Base-by-base conservation (phyloP, 2,329 filamentous ascomycete genomes). In the Drechslerella coelobrocha region DNA sequence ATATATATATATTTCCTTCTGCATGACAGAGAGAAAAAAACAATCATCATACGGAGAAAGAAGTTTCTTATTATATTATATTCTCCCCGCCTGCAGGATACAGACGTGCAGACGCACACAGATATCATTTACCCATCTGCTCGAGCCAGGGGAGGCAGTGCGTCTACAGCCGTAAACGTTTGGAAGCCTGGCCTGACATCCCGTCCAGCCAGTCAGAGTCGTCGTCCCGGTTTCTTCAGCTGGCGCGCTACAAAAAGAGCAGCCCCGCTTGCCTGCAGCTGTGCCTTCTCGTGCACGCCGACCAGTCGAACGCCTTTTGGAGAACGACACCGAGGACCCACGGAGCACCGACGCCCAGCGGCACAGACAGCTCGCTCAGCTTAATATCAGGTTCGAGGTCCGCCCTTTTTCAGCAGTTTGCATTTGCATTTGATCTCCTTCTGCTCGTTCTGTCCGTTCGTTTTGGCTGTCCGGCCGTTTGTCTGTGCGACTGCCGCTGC, bases 61-160 rank as follows among this genome's bases (percentile, higher is more conserved):
- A 12, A 31, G 29, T 31, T 31, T 31, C 29, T 31, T 31, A 31
- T 31, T n/a, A 34, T 6, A 7, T 39, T 39, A 10, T 5, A 39
- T 39, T 39, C 17, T 39, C 2, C 34, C 12, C 34, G 34, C 5
- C 34, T 39, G 34, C 34, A 39, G 34, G 12, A 39, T 5, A n/a
- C n/a, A n/a, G n/a, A n/a, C n/a, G n/a, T n/a, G n/a, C n/a, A n/a
- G n/a, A n/a, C n/a, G n/a, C n/a, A n/a, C n/a, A n/a, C n/a, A n/a
- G n/a, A n/a, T 56, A 57, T 57, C 53, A n/a, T 19, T 21, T 56
- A 14, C 21, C 19, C 37, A 14, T 56, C 21, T 37, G 26, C 45
- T 43, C 53, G 29, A 37, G 54, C 59, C 62, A 59, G 53, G 62
- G 52, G 53, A 56, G 62, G 62, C 62, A 54, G 62, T 68, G 61